Evolutionary conservation across 1,284 basidiomycete genomes (phyloP), one percentile per base, ranked within the genome.

Genomic region (Leccinum subrobustum): DNA sequence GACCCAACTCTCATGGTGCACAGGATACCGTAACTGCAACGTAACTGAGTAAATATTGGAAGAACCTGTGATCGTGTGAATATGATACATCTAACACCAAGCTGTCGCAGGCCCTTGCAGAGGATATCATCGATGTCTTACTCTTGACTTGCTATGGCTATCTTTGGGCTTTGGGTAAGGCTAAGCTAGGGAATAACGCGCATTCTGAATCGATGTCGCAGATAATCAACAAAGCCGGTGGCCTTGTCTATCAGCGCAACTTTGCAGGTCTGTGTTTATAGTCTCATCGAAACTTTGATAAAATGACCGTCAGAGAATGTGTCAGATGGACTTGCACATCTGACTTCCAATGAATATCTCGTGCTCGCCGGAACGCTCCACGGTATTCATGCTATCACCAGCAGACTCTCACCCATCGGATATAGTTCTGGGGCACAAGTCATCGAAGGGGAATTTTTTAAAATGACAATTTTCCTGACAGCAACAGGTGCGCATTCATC

Each of bases 161-260:
- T 92, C 72, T 92, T 85, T 71, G 85, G 88, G 65, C 83, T 96
- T 58, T 95, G 93, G 91, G 91, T 90, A 77, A 61, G 69, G 63
- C 67, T 67, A 27, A 63, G 31, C 52, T 31, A 52, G 20, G 57
- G 35, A 47, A 31, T 3, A 16, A 55, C 4, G 39, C 50, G 4
- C 29, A 14, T 52, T 56, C 59, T 64, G 33, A 63, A 29, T n/a
- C 35, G 18, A 47, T 54, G 29, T 58, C 61, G 56, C 57, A 92
- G 95, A 91, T 98, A 63, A 98, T 99, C 73, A 99, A 98, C 79
- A 99, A 99, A 80, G 97, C 97, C 16, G 96, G 96, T 27, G 97
- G 96, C 16, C 85, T 99, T 47, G 92, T 98, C 61, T 99, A 96
- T 77, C 92, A 96, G 69, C 85, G 93, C 62, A 93, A 89, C 70